phyloP scores from a whole-genome alignment of 495 filamentous ascomycete species.

The Daldinia loculata region DNA sequence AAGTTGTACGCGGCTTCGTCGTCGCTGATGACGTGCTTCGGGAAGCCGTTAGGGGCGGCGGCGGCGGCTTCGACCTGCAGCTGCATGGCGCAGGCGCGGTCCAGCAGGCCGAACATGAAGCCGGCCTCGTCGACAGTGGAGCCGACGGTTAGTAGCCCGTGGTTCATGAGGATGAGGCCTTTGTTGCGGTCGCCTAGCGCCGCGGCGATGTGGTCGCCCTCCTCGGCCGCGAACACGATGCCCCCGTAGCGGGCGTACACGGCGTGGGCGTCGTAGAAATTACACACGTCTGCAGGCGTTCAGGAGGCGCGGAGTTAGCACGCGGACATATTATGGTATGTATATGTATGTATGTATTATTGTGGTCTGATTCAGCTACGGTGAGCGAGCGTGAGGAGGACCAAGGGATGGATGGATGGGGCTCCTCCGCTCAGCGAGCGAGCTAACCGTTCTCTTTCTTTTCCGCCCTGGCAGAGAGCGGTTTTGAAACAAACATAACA shows the following conservation, averaged over 20 bases:
- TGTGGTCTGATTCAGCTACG: background rate
- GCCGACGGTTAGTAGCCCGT: slow-evolving; percentile 64
- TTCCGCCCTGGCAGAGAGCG: background rate
- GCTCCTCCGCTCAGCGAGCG: slow-evolving; percentile 10
- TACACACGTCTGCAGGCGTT: slow-evolving; percentile 57
- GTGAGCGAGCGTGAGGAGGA: background rate
- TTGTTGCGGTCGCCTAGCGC: slow-evolving; percentile 57
- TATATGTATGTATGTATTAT: too few relatives aligned
- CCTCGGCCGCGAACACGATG: slow-evolving; percentile 61
- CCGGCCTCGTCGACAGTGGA: slow-evolving; percentile 64
- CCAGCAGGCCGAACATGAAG: slow-evolving; percentile 61
- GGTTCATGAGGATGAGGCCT: slow-evolving; percentile 62
- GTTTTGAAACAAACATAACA: background rate
- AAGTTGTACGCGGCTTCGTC: slow-evolving; percentile 64
- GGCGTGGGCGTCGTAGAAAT: slow-evolving; percentile 59
- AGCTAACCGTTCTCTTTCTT: background rate
- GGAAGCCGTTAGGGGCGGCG: slow-evolving; percentile 47
- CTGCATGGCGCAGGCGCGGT: slow-evolving; percentile 61
- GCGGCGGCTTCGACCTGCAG: slow-evolving; percentile 59
- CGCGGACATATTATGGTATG: too few relatives aligned
- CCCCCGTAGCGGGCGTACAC: slow-evolving; percentile 66
- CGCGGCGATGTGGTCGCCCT: slow-evolving; percentile 60
- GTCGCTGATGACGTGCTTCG: slow-evolving; percentile 57
- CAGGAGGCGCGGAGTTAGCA: background rate
- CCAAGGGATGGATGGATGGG: slow-evolving; percentile 8